Base-by-base conservation (phyloP, 345 rosid genomes). In the Jatropha curcas region DNA sequence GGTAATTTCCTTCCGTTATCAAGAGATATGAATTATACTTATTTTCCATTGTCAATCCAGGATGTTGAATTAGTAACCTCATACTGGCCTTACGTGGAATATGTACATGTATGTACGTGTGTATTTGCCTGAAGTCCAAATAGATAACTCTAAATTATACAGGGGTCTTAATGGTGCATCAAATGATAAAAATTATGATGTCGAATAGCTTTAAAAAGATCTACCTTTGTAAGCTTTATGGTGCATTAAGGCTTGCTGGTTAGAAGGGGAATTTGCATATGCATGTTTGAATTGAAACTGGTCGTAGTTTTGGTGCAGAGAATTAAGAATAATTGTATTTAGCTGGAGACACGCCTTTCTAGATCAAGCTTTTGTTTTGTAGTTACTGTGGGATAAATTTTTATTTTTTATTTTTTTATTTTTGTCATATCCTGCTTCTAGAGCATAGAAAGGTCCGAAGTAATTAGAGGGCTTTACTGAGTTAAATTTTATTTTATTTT, bases 1-100 rank as follows among this genome's bases (percentile, higher is more conserved):
- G 72, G 99, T 95, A 90, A 82, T 75, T 75, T 53, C 56, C 13
- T 71, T 55, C 58, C 67, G 63, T 64, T 37, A 11, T 6, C 48
- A 55, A 19, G 41, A 39, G 51, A 10, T 56, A 16, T 39, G 51
- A 33, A 4, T 57, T 2, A n/a, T 65, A 3, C n/a, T n/a, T n/a
- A n/a, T n/a, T n/a, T 48, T 70, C 46, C 50, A 43, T 50, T 13
- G 24, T 60, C 17, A 16, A 33, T 16, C 6, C 31, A 16, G 60
- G 28, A 58, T 41, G 39, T n/a, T 41, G 11, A 59, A 58, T 41
- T n/a, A 7, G 19, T 13, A 34, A 20, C 19, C 31, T 27, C 37
- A 39, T 48, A 6, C 9, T 10, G 33, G 19, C 68, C 17, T 4
- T 53, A n/a, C 22, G 24, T 55, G 27, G 22, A n/a, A n/a, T n/a